Base-by-base conservation (phyloP, 2,329 filamentous ascomycete species). In the Aspergillus sp. region DNA sequence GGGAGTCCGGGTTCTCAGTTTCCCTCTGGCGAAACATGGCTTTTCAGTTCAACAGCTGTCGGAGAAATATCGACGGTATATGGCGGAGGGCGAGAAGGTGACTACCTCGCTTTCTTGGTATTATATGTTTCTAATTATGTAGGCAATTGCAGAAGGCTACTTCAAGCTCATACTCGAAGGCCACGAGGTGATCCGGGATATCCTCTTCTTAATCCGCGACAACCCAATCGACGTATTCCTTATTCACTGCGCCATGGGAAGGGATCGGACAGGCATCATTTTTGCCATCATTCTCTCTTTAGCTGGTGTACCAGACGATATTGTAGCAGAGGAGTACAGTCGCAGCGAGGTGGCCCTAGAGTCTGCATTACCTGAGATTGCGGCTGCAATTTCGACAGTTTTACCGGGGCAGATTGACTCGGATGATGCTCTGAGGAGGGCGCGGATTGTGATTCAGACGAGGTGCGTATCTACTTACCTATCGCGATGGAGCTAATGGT, bases 121-220 rank as follows among this genome's bases (percentile, higher is more conserved):
- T 8, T 3, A 3, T 17, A 1, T 46, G 20, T 3, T 34, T 22
- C n/a, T n/a, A 48, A 7, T 34, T 9, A 1, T 20, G 13, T 15
- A 57, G 54, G 49, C 44, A 8, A 51, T 57, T 20, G 48, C 54
- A 5, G 20, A 47, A 11, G 37, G 49, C 6, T 57, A 57, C 17
- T 6, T 57, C 33, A 37, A 47, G 3, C 48, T 57, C 3, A 20
- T 57, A 2, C 8, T 24, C 1, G 42, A 51, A 37, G 48, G 54
- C 8, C 30, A 34, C 6, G n/a, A 24, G 5, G 49, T 51, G 0
- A n/a, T 57, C n/a, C 4, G 34, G 2, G 33, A 46, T 1, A 34
- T 57, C 8, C 11, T 52, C 9, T 15, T 20, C 2, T 15, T 47
- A 3, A 57, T 58, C 12, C 45, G 37, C 20, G 51, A 58, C 37